Evolutionary conservation across 306 rosid species (phyloP).

Genomic region (Ormosia semicastrata): DNA sequence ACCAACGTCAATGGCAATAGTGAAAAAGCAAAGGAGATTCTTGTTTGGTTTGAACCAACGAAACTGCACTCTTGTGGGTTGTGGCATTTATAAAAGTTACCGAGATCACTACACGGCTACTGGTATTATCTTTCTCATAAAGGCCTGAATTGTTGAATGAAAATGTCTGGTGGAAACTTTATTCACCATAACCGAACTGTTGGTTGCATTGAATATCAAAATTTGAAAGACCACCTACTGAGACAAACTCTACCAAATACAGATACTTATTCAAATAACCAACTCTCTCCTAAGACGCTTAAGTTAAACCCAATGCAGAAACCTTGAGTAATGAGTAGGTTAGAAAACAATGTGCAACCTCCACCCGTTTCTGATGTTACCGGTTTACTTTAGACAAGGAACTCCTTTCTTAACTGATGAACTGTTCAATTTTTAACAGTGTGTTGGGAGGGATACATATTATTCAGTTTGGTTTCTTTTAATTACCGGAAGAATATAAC

Average conservation of each 20-base stretch:
- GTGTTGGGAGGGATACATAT: neutral
- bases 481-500: neutral
- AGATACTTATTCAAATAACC: neutral
- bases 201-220: conserved; percentile 30
- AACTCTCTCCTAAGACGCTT: conserved; percentile 2
- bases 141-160: neutral
- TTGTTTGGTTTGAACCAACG: too few relatives aligned
- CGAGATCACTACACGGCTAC: too few relatives aligned
- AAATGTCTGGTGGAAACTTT: conserved; percentile 27
- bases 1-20: neutral
- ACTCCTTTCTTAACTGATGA: neutral
- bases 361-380: neutral
- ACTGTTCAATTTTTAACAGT: neutral
- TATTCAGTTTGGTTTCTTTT: neutral
- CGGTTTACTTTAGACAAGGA: neutral
- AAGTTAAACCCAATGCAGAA: conserved; percentile 18
- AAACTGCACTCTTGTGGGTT: too few relatives aligned
- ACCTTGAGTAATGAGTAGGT: neutral
- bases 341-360: conserved; percentile 36
- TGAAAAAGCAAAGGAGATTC: too few relatives aligned
- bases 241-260: conserved; percentile 31
- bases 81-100: too few relatives aligned
- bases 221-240: conserved; percentile 34
- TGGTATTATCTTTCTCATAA: neutral
- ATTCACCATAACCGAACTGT: conserved; percentile 18